These are phyloP conservation scores for Corynespora cassiicola DNA, from an alignment of 2,329 filamentous ascomycete genomes.

Conservation along the genomic window DNA sequence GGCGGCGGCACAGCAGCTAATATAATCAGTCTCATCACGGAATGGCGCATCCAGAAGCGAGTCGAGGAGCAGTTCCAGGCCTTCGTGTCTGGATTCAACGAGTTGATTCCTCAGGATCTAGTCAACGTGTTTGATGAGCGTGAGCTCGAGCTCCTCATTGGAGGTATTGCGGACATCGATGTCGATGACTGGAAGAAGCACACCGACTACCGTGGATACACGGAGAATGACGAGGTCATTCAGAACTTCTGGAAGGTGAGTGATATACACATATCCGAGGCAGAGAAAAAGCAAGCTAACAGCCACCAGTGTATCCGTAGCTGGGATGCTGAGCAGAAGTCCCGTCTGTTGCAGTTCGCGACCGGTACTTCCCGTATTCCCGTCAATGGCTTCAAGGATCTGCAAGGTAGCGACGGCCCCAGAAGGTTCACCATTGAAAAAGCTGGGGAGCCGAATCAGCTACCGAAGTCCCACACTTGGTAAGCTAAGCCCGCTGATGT, in stretches of 20 bases:
- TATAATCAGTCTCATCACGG: constrained; percentile 77
- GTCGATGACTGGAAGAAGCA: constrained; percentile 99
- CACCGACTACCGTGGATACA: constrained; percentile 98
- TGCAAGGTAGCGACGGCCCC: constrained; percentile 95
- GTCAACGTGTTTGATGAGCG: constrained; percentile 99
- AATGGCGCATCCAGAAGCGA: constrained; percentile 99
- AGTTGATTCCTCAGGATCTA: constrained; percentile 93
- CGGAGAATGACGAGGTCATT: constrained; percentile 95
- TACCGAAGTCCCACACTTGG: constrained; percentile 98
- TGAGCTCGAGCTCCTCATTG: constrained; percentile 93
- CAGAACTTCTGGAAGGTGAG: constrained; percentile 94
- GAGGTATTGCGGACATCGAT: constrained; percentile 99
- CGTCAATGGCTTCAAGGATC: constrained; percentile 98
- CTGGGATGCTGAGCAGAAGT: constrained; percentile 99
- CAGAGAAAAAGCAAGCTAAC: constrained; percentile 23
- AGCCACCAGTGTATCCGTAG: constrained; percentile 74
- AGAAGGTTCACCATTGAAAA: constrained; percentile 98
- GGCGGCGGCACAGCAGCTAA: constrained; percentile 19
- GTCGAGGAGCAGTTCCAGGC: constrained; percentile 98
- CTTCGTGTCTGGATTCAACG: constrained; percentile 96
- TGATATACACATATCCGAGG: neutral
- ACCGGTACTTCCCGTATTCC: constrained; percentile 97
- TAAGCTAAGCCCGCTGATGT: no score
- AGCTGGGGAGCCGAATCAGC: constrained; percentile 84
- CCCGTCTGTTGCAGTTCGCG: constrained; percentile 91